Evolutionary conservation across 2,329 filamentous ascomycete genomes (phyloP), one percentile per base, ranked within the genome.

Genomic region (Cryphonectria parasitica): DNA sequence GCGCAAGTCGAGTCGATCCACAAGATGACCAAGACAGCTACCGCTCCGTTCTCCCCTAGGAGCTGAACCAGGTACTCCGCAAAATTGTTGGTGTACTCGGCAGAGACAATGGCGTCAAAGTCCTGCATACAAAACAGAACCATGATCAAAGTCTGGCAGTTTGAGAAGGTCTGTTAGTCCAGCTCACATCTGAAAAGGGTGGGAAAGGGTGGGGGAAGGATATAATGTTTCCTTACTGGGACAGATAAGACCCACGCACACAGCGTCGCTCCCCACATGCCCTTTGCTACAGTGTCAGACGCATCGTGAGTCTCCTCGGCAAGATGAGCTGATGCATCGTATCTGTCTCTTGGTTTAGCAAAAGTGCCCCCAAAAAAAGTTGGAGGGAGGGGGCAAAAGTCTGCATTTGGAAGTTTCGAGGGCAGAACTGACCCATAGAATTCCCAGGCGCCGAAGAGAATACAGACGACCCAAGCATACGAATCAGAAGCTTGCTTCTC

Each of bases 81-180:
- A 77, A 77, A 82, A 71, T 81, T 82, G 73, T 82, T 82, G 45
- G 77, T 66, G 64, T 81, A 82, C 0, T 75, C 73, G 7, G 75
- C 80, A 2, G 73, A 74, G 43, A 81, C 76, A 68, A 82, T 79
- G 19, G 76, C 78, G 8, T 80, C 77, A 60, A 82, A 81, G 69
- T 82, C 79, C 73, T 81, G 80, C 66, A 82, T 78, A 73, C 80
- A 82, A 75, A 81, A 81, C 2, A 82, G 76, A n/a, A 82, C 75
- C 15, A 82, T 74, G 58, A 81, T 78, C 10, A 82, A 74, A 1
- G 79, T 81, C 56, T 74, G 31, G 25, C 8, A 17, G 36, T 11
- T 39, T 13, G 2, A 39, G 36, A 11, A 52, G 45, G 45, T 49
- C 19, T 49, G 25, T 60, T 1, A 7, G 63, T 10, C 45, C 22